A percentile compares a stretch with the other conserved stretches of the same genome.
Evolutionary conservation across 306 rosid species (phyloP).

Genomic region (Vigna hirtella): DNA sequence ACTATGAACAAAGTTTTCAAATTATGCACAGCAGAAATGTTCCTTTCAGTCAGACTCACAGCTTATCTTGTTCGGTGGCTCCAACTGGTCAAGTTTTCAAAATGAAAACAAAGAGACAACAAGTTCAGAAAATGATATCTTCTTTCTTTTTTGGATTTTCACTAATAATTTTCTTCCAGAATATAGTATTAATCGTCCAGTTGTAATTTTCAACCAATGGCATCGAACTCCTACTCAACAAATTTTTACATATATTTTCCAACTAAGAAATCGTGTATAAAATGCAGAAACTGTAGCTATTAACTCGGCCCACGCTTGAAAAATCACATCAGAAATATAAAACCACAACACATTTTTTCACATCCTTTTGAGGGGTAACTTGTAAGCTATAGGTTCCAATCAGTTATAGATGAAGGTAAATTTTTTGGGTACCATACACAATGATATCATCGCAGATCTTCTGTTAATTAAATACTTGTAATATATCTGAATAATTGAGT

Average conservation of each 20-base stretch:
- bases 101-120: not conserved
- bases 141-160: not conserved
- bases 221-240: not conserved
- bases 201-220: not conserved
- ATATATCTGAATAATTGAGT: too few relatives aligned
- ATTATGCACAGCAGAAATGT: not conserved
- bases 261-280: not conserved
- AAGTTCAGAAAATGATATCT: not conserved
- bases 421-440: too few relatives aligned
- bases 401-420: too few relatives aligned
- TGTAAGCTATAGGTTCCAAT: too few relatives aligned
- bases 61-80: not conserved
- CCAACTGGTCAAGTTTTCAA: not conserved
- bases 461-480: too few relatives aligned
- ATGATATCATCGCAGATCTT: too few relatives aligned
- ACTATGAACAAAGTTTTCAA: too few relatives aligned
- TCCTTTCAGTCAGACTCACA: not conserved
- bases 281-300: not conserved
- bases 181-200: not conserved
- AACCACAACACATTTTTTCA: too few relatives aligned
- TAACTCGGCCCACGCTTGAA: too few relatives aligned
- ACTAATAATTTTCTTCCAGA: not conserved
- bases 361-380: too few relatives aligned
- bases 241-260: too few relatives aligned
- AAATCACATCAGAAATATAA: not conserved